These are phyloP conservation scores for Rubia occidens DNA, from an alignment of 305 asterid genomes.

Conservation along the genomic window DNA sequence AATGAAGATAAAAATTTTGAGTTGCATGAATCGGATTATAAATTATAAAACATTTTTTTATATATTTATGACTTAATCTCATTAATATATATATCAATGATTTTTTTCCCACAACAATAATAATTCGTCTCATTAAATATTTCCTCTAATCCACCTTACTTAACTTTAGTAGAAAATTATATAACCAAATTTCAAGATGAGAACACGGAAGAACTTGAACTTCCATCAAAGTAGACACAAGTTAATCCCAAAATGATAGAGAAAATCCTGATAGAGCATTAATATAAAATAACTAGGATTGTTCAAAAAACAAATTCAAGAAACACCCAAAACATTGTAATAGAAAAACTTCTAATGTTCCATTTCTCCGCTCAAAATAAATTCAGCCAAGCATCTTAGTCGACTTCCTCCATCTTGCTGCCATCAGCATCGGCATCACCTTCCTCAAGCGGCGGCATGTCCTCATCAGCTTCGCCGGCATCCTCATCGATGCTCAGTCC, in stretches of 20 bases:
- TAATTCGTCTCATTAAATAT: no score
- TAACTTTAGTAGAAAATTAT: no score
- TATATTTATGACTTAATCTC: no score
- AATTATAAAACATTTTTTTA: no score
- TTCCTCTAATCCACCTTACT: no score
- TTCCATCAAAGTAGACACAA: neutral
- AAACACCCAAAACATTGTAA: neutral
- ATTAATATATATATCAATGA: no score
- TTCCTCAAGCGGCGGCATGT: slow-evolving; percentile 78
- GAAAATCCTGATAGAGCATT: neutral
- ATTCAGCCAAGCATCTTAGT: slow-evolving; percentile 6
- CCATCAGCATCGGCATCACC: slow-evolving; percentile 31
- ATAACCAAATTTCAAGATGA: no score
- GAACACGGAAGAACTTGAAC: no score
- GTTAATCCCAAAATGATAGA: neutral
- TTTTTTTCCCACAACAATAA: no score
- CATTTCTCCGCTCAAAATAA: neutral
- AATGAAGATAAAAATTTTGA: no score
- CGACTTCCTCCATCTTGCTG: slow-evolving; percentile 35
- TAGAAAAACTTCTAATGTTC: neutral
- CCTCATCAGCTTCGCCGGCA: slow-evolving; percentile 53
- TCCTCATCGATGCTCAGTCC: slow-evolving; percentile 43
- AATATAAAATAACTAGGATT: neutral
- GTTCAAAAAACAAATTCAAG: neutral
- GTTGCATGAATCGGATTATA: no score